phyloP scores from a whole-genome alignment of 176 grass and related monocot species.

The Rhynchospora pubera region DNA sequence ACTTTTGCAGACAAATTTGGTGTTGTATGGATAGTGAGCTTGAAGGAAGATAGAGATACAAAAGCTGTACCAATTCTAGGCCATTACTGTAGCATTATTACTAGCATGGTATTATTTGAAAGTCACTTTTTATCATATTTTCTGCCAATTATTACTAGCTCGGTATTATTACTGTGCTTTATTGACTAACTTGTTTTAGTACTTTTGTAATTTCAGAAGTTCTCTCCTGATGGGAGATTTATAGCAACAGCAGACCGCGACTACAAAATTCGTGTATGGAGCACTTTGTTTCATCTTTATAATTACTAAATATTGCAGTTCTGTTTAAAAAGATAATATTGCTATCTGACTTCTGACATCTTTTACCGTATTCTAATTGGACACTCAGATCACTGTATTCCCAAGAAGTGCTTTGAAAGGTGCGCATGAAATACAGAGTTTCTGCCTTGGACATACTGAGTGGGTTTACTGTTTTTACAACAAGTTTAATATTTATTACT shows the following conservation, averaged over 20 bases:
- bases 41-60: conserved; percentile 36
- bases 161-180: conserved; percentile 35
- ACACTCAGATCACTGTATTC: conserved; percentile 67
- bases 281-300: conserved; percentile 20
- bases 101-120: conserved; percentile 57
- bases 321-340: background rate
- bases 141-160: conserved; percentile 40
- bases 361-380: conserved; percentile 10
- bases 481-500: background rate
- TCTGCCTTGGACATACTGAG: conserved; percentile 99
- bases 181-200: background rate
- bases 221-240: conserved; percentile 81
- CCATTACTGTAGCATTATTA: conserved; percentile 97
- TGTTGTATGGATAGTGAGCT: conserved; percentile 52
- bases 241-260: conserved; percentile 89
- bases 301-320: conserved; percentile 11
- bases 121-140: background rate
- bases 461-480: conserved; percentile 36
- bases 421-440: conserved; percentile 81
- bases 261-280: conserved; percentile 89
- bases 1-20: conserved; percentile 95
- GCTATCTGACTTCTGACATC: background rate
- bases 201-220: conserved; percentile 44
- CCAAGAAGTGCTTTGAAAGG: conserved; percentile 58
- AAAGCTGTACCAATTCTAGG: conserved; percentile 66